Conservation (phyloP, 768 basidiomycete genomes). For the Hemileccinum impolitum region DNA sequence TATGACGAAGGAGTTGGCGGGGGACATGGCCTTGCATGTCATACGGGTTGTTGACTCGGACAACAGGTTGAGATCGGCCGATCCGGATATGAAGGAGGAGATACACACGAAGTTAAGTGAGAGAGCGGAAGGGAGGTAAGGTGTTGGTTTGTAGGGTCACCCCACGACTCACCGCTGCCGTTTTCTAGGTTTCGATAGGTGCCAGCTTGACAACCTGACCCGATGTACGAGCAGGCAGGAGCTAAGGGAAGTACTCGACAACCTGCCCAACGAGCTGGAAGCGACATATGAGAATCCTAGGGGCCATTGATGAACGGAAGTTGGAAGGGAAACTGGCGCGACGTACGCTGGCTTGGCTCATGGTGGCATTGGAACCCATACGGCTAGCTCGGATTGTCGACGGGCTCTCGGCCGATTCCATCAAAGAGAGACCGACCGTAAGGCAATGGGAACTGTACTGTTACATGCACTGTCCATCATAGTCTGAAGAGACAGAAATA, state of each 20-base stretch:
- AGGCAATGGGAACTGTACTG: background rate
- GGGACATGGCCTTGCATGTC: background rate
- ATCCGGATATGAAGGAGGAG: background rate
- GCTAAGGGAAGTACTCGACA: background rate
- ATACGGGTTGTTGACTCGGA: background rate
- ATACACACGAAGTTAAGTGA: background rate
- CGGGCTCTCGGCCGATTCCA: background rate
- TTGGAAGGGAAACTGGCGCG: background rate
- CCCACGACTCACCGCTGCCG: background rate
- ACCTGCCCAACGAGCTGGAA: background rate
- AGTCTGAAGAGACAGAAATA: background rate
- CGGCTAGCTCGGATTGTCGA: slow-evolving; percentile 1
- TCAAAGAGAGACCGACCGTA: background rate
- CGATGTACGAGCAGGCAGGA: background rate
- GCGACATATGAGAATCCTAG: slow-evolving; percentile 3
- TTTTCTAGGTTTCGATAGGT: slow-evolving; percentile 2
- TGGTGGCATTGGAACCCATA: background rate
- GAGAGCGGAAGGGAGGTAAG: slow-evolving; percentile 1
- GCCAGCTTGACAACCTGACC: slow-evolving; percentile 1
- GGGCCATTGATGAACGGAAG: background rate
- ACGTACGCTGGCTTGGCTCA: background rate
- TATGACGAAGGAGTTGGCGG: background rate
- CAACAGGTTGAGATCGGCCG: background rate
- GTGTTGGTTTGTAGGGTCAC: background rate
- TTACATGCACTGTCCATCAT: background rate